Base-by-base conservation (phyloP, 108 stramenopile species). In the Skeletonema costatum region DNA sequence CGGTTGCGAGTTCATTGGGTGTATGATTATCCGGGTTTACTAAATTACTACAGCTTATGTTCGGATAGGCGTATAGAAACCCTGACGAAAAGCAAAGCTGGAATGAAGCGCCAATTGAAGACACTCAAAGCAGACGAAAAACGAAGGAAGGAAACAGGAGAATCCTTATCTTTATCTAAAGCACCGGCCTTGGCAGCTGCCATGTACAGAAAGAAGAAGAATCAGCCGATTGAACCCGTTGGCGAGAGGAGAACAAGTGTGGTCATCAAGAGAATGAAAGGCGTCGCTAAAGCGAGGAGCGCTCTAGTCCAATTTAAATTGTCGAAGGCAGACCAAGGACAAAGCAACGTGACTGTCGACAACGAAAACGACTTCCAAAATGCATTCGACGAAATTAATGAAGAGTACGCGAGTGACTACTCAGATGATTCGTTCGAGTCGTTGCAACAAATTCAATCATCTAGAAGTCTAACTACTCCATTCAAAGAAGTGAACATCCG, bases 1-100 rank as follows among this genome's bases (percentile, higher is more conserved):
- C 84, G 87, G 62, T 64, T 97, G 12, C 78, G 94, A 19, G 83
- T 88, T 31, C 94, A 95, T 66, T 97, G 94, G 92, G 81, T 97
- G 12, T 91, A 86, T 68, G 83, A 87, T 30, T 56, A 72, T 53
- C 76, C 87, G 35, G 89, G 83, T 4, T 65, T 96, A 39, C 65
- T 96, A 14, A 75, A 87, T 30, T 97, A 97, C 65, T 88, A 87
- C 70, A 21, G 75, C n/a, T 64, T 90, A 46, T 68, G 93, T 53
- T 86, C 88, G 19, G 88, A 91, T 64, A 53, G 69, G 7, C 86
- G 90, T 25, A 69, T 92, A 48, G 48, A 67, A 17, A 64, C 86
- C 9, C 72, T 94, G 0, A 70, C 65, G 5, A 60, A 71, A 41
- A 89, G 82, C 41, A 66, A 71, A 29, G 66, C 82, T 31, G 89